phyloP scores from a whole-genome alignment of 495 filamentous ascomycete genomes.

The Geoglossum glabrum region DNA sequence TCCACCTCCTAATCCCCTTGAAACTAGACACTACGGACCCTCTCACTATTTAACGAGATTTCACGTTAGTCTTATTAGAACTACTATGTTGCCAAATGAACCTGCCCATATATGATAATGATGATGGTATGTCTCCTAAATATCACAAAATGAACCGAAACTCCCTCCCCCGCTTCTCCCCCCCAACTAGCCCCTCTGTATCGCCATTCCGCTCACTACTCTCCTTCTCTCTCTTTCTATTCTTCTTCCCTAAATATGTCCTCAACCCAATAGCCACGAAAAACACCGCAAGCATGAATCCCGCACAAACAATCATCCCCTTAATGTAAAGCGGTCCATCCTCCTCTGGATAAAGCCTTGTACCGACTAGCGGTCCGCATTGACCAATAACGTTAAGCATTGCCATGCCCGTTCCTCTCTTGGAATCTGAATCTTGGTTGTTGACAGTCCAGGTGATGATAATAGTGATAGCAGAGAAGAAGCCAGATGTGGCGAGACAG shows the following conservation, averaged over 20 bases:
- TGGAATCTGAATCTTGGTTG: slow-evolving; percentile 31
- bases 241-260: slow-evolving; percentile 23
- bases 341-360: slow-evolving; percentile 33
- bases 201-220: background rate
- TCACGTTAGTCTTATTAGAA: no score
- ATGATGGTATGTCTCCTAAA: no score
- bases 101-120: no score
- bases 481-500: slow-evolving; percentile 36
- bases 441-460: slow-evolving; percentile 49
- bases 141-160: background rate
- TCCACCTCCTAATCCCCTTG: no score
- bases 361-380: slow-evolving; percentile 40
- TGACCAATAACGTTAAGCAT: slow-evolving; percentile 41
- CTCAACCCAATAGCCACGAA: slow-evolving; percentile 27
- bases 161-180: background rate
- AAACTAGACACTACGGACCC: no score
- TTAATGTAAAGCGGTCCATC: slow-evolving; percentile 38
- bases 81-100: no score
- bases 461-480: slow-evolving; percentile 40
- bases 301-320: slow-evolving; percentile 37
- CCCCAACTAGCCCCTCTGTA: background rate
- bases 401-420: slow-evolving; percentile 35
- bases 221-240: slow-evolving; percentile 17
- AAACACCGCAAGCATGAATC: slow-evolving; percentile 32
- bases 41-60: no score